Conservation (phyloP, 768 basidiomycete species). For the Dacryopinax spathularia region DNA sequence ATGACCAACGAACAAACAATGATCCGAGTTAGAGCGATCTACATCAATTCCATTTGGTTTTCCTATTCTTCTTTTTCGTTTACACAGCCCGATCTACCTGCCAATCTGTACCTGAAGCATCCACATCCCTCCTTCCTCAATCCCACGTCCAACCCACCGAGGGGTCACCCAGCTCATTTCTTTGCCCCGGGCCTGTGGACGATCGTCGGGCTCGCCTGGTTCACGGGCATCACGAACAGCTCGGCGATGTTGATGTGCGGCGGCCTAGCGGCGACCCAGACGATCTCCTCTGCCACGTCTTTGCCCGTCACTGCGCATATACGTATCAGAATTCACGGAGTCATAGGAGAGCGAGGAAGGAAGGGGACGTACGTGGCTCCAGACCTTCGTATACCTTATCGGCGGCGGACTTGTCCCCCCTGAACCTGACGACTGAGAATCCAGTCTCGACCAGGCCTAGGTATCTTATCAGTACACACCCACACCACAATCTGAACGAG, state of each 20-base stretch:
- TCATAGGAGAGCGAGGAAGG: background rate
- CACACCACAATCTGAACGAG: too few relatives aligned
- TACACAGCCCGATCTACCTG: too few relatives aligned
- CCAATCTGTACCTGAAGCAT: too few relatives aligned
- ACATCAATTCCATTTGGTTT: too few relatives aligned
- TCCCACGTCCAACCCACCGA: background rate
- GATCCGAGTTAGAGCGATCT: too few relatives aligned
- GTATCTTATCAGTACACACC: too few relatives aligned
- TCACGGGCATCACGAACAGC: slow-evolving; percentile 29
- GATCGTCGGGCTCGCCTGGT: slow-evolving; percentile 20
- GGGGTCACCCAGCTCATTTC: background rate
- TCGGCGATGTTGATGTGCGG: slow-evolving; percentile 86
- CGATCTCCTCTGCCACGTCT: slow-evolving; percentile 95
- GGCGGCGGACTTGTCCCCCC: slow-evolving; percentile 68
- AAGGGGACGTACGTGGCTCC: slow-evolving; percentile 53
- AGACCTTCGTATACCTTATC: slow-evolving; percentile 84
- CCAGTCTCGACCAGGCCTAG: slow-evolving; percentile 28
- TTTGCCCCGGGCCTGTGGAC: background rate
- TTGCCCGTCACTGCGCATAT: slow-evolving; percentile 51
- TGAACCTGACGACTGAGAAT: slow-evolving; percentile 82
- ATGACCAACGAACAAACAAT: too few relatives aligned
- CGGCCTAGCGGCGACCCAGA: slow-evolving; percentile 87
- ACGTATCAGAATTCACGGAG: background rate
- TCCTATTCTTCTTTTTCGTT: too few relatives aligned
- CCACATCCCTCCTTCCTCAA: too few relatives aligned